A percentile compares a stretch with the other conserved stretches of the same genome.
Conservation (phyloP, 1,284 basidiomycete species). For the Sporisorium iseilematis-ciliati region DNA sequence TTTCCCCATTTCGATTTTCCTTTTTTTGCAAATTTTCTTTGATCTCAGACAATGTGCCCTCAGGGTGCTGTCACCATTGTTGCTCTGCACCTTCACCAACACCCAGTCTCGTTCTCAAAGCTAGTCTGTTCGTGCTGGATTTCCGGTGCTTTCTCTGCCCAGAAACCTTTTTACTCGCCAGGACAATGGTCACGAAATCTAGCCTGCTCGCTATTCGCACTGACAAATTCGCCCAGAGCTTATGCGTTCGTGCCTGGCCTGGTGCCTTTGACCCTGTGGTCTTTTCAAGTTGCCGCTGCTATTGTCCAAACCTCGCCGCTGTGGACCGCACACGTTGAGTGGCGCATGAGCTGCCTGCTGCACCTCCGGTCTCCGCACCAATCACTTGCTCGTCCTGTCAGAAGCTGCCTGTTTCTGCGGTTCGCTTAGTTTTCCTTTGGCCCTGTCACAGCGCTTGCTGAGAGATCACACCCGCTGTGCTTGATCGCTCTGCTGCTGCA, state of each 20-base stretch:
- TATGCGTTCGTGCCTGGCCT: conserved; percentile 13
- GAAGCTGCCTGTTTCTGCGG: conserved; percentile 25
- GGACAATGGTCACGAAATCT: neutral
- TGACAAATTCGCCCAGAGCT: too few species aligned
- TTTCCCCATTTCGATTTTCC: neutral
- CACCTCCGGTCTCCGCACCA: conserved; percentile 6
- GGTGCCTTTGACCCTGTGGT: conserved; percentile 7
- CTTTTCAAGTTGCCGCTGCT: conserved; percentile 1
- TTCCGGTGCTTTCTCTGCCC: neutral
- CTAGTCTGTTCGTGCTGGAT: neutral
- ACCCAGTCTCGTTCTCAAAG: too few species aligned
- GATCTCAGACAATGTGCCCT: neutral
- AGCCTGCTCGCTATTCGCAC: neutral
- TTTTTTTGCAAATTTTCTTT: neutral
- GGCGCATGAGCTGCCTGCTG: conserved; percentile 14
- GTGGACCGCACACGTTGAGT: conserved; percentile 1
- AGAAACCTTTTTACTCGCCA: too few species aligned
- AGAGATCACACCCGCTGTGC: neutral
- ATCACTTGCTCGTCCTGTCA: conserved; percentile 33
- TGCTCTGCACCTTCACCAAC: neutral
- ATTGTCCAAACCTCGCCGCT: neutral
- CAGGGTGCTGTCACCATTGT: neutral
- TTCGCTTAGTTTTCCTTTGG: neutral
- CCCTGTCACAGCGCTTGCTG: conserved; percentile 20
- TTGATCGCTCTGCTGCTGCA: conserved; percentile 1